Evolutionary conservation across 495 filamentous ascomycete species (phyloP).

Genomic region (Entonaema liquescens): DNA sequence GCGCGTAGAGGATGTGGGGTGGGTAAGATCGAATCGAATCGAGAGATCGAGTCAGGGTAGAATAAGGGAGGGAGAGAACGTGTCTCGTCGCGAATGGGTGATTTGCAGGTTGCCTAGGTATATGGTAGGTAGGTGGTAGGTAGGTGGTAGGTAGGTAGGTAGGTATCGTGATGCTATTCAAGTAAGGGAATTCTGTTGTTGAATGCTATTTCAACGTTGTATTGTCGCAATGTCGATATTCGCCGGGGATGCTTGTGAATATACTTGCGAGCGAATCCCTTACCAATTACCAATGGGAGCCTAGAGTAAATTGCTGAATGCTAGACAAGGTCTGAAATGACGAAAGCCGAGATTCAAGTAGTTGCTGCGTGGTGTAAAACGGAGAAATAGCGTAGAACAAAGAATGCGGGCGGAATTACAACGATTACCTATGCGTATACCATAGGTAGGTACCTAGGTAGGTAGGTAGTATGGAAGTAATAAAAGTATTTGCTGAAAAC

Average conservation of each 20-base stretch:
- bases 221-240: background rate
- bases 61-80: background rate
- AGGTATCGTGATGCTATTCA: constrained; percentile 5
- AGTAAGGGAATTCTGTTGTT: background rate
- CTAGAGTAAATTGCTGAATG: constrained; percentile 7
- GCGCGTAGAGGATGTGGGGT: constrained; percentile 10
- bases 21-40: background rate
- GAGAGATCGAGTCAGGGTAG: background rate
- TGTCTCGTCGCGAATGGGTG: constrained; percentile 2
- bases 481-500: background rate
- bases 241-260: background rate
- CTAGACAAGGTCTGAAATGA: constrained; percentile 20
- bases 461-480: too few species aligned
- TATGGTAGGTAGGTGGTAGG: too few species aligned
- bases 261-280: constrained; percentile 15
- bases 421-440: background rate
- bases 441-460: background rate
- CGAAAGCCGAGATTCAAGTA: constrained; percentile 32
- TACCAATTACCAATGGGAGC: constrained; percentile 16
- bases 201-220: background rate
- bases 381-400: background rate
- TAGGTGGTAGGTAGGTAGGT: too few species aligned
- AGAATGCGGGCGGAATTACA: background rate
- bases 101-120: background rate
- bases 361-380: background rate